Evolutionary conservation across 805 yeast species (phyloP), one percentile per base, ranked within the genome.

Genomic region (Isabelozyma rhagii): DNA sequence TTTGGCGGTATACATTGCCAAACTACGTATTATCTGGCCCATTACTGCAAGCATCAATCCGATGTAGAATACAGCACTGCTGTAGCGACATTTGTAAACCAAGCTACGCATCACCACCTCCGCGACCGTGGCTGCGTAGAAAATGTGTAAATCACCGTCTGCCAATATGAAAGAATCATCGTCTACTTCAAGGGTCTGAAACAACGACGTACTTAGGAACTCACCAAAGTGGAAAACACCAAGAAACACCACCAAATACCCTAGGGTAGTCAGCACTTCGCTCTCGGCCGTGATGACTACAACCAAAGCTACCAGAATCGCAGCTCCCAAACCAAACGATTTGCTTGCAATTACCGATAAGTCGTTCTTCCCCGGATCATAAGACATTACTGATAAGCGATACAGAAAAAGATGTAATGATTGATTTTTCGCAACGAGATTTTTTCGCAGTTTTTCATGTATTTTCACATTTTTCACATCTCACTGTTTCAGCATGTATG

Each of bases 1-100:
- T 1, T 91, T 89, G 0, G 97, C 97, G 0, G 92, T 86, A 51
- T 80, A 76, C 99, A 94, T 94, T 0, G 97, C 93, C 36, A 75
- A 46, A 1, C 93, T 78, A 47, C 99, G 77, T 4, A 82, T 60
- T 0, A 58, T 15, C 61, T 94, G 99, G 1, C 97, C 97, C 1
- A 65, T 39, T 0, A 81, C 21, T 0, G 82, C 59, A 1, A 85
- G 27, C 0, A 55, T 11, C 0, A 83, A 44, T 0, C 97, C 97
- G 1, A 73, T 7, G 21, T 25, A 25, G 36, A 31, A 31, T 10
- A 31, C n/a, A 31, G 36, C n/a, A 31, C n/a, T 13, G n/a, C 36
- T 31, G 36, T 31, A 31, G 36, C 36, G 36, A 31, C 36, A 31
- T 13, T 13, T 11, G 28, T 44, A n/a, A 21, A 11, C 15, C 39